Conservation (phyloP, 2,329 filamentous ascomycete species). For the Colletotrichum sp. region DNA sequence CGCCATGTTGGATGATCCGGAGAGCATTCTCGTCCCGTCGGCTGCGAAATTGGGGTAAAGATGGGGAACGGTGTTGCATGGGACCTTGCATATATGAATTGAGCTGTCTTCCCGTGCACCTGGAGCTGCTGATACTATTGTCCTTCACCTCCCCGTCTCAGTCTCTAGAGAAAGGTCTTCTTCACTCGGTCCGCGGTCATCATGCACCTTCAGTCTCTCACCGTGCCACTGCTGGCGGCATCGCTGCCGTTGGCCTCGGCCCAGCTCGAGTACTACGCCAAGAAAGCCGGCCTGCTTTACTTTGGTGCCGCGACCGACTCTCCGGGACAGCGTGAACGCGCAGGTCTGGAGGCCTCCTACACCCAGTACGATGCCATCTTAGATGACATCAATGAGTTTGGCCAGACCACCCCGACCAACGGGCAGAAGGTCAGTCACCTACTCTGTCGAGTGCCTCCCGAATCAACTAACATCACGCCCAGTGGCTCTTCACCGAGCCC, state of each 20-base stretch:
- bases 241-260: constrained; percentile 32
- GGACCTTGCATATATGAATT: constrained; percentile 21
- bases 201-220: constrained; percentile 26
- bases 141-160: background rate
- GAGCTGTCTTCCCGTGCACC: background rate
- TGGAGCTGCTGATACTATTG: background rate
- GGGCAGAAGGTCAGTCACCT: constrained; percentile 49
- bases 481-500: constrained; percentile 67
- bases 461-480: background rate
- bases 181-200: background rate
- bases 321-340: constrained; percentile 41
- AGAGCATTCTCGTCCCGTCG: background rate
- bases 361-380: constrained; percentile 59
- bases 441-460: background rate
- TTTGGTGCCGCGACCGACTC: constrained; percentile 68
- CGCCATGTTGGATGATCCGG: background rate
- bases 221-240: constrained; percentile 30
- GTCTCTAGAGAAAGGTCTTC: background rate
- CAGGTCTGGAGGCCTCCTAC: constrained; percentile 55
- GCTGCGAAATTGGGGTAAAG: constrained; percentile 3
- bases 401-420: constrained; percentile 66
- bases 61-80: background rate
- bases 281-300: constrained; percentile 59
- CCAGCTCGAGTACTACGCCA: constrained; percentile 54
- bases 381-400: constrained; percentile 60